Evolutionary conservation across 2,329 filamentous ascomycete genomes (phyloP), one percentile per base, ranked within the genome.

Genomic region (Nemania sp.): DNA sequence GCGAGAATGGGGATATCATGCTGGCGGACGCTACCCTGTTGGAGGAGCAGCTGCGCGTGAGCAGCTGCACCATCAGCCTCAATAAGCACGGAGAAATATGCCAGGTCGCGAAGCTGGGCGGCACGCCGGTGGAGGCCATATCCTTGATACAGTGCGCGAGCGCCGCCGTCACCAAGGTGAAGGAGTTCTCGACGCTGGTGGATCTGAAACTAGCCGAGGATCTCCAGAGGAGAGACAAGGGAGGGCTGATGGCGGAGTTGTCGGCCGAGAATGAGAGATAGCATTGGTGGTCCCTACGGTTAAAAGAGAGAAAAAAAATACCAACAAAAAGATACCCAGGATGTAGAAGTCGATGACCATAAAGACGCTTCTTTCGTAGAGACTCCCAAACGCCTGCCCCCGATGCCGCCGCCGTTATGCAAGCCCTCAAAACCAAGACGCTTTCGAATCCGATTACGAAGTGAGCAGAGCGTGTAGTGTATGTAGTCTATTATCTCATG

Each of bases 41-140:
- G 40, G 91, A 95, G 77, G 91, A 95, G 77, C 89, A 92, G 74
- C 80, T 92, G 59, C 81, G 90, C 18, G 83, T 89, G 40, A 88
- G 87, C 58, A 87, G 88, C 74, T 86, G 90, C 69, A 91, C 91
- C 6, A 86, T 98, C 70, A 94, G 91, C 57, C 83, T 97, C 76
- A 97, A 97, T 76, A 87, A 87, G 72, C 90, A 93, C 71, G 93
- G 93, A 21, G 93, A 97, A 78, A 86, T 97, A 42, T 96, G 92
- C 70, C 91, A 96, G 76, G 85, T 97, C 62, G 89, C 92, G 32
- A 99, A 99, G 79, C 86, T 95, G 60, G 93, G 94, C 21, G 95
- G 95, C 25, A 83, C 85, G 18, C 85, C 92, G 0, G 85, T 97
- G 12, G 91, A 97, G 73, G 92, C 93, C 1, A 79, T 93, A 62